A percentile compares a stretch with the other conserved stretches of the same genome.
Conservation (phyloP, 176 grass and related monocot species). For the Eragrostis nindensis region DNA sequence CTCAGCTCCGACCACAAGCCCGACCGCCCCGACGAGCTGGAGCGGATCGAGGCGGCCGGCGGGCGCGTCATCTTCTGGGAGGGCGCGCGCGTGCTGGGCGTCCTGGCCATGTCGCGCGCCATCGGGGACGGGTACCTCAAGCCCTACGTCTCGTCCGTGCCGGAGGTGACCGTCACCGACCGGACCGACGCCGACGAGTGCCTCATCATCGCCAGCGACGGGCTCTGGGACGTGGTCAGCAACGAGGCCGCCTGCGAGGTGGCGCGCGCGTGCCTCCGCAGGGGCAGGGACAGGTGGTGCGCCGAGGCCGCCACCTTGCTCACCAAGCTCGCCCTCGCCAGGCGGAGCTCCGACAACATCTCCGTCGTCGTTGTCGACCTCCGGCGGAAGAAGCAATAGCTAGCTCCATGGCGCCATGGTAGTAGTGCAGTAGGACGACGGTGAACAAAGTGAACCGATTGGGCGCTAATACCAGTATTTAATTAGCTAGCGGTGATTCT, state of each 20-base stretch:
- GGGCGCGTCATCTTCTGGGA: slow-evolving; percentile 92
- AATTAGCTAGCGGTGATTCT: too few relatives aligned
- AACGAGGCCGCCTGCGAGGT: slow-evolving; percentile 79
- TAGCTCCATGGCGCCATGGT: too few relatives aligned
- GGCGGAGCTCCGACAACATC: slow-evolving; percentile 76
- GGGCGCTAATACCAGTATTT: not conserved
- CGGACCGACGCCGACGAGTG: slow-evolving; percentile 69
- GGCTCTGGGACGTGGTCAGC: slow-evolving; percentile 89
- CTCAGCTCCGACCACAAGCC: slow-evolving; percentile 93
- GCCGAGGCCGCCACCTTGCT: slow-evolving; percentile 81
- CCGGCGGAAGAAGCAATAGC: slow-evolving; percentile 17
- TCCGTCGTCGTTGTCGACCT: slow-evolving; percentile 80
- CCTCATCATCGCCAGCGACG: slow-evolving; percentile 89
- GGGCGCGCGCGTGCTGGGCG: slow-evolving; percentile 76
- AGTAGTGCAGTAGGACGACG: not conserved
- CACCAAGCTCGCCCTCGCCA: slow-evolving; percentile 80
- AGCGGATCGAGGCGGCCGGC: slow-evolving; percentile 67
- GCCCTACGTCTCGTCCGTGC: slow-evolving; percentile 63
- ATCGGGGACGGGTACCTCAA: slow-evolving; percentile 85
- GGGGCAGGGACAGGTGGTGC: slow-evolving; percentile 59
- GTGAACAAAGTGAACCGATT: not conserved
- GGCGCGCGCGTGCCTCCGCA: slow-evolving; percentile 62
- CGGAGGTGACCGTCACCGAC: slow-evolving; percentile 77
- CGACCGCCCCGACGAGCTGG: slow-evolving; percentile 79
- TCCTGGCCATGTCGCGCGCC: slow-evolving; percentile 88